phyloP scores from a whole-genome alignment of 768 basidiomycete species.

The Mycena haematopus region DNA sequence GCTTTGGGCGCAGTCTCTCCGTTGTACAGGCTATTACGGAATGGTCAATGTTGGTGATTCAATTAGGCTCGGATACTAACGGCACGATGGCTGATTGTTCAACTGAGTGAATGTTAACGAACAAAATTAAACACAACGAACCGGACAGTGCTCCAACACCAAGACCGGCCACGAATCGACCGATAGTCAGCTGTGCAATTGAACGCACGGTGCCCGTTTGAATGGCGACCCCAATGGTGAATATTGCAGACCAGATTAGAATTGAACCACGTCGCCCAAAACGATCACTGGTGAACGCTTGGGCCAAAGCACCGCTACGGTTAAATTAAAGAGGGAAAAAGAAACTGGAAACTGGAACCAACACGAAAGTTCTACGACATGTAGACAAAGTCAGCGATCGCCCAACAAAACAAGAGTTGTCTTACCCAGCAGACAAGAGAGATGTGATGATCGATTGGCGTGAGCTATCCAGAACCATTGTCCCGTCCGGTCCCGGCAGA shows the following conservation, averaged over 20 bases:
- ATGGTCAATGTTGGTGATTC: conserved; percentile 30
- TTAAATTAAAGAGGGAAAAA: conserved; percentile 1
- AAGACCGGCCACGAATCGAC: conserved; percentile 77
- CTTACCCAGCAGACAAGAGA: conserved; percentile 75
- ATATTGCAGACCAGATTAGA: conserved; percentile 76
- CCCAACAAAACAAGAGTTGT: neutral
- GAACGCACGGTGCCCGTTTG: conserved; percentile 71
- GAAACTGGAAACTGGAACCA: conserved; percentile 25
- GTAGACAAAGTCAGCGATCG: neutral
- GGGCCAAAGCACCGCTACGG: conserved; percentile 63
- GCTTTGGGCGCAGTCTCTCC: conserved; percentile 81
- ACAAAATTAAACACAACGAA: conserved; percentile 33
- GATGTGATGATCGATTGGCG: conserved; percentile 83
- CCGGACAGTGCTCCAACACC: conserved; percentile 80
- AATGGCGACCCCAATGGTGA: conserved; percentile 71
- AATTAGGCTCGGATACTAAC: conserved; percentile 34
- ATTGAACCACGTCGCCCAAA: conserved; percentile 77
- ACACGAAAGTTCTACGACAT: conserved; percentile 64
- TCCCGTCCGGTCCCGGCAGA: conserved; percentile 46
- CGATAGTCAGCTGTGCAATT: conserved; percentile 70
- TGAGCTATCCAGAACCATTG: conserved; percentile 59
- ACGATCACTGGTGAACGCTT: conserved; percentile 78
- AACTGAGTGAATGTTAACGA: conserved; percentile 8
- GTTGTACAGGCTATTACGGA: conserved; percentile 63
- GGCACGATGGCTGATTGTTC: conserved; percentile 54